Percentiles rank a stretch among this genome's conserved stretches.
phyloP scores from a whole-genome alignment of 2,329 filamentous ascomycete genomes.

The Nannizzia gypsea region DNA sequence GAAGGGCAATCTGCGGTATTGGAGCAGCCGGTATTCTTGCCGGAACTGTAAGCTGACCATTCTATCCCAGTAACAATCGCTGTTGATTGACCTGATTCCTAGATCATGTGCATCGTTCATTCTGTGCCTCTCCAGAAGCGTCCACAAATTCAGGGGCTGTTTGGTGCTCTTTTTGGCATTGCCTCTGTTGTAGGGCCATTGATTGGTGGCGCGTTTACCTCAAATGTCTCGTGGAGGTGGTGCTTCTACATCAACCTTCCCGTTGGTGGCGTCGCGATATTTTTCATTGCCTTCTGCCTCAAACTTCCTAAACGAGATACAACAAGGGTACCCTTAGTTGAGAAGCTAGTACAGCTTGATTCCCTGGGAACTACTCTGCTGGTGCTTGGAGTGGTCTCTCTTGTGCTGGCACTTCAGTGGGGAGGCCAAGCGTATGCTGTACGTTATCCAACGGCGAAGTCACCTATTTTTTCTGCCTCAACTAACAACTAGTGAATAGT shows the following conservation, averaged over 20 bases:
- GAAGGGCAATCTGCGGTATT: slow-evolving; percentile 29
- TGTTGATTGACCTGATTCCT: slow-evolving; percentile 18
- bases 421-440: slow-evolving; percentile 12
- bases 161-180: slow-evolving; percentile 9
- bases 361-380: slow-evolving; percentile 14
- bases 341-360: slow-evolving; percentile 17
- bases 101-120: slow-evolving; percentile 7
- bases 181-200: slow-evolving; percentile 12
- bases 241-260: slow-evolving; percentile 13
- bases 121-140: slow-evolving; percentile 9
- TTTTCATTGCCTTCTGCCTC: slow-evolving; percentile 8
- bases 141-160: slow-evolving; percentile 8
- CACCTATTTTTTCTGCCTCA: too few relatives aligned
- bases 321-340: not conserved
- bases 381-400: slow-evolving; percentile 14
- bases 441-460: not conserved
- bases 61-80: slow-evolving; percentile 21
- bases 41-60: slow-evolving; percentile 24
- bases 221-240: slow-evolving; percentile 13
- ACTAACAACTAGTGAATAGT: slow-evolving; percentile 14
- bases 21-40: slow-evolving; percentile 29
- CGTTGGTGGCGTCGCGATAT: slow-evolving; percentile 9
- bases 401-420: slow-evolving; percentile 21
- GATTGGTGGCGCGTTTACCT: slow-evolving; percentile 13
- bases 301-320: not conserved